phyloP scores from a whole-genome alignment of 331 rosid species.

The Phaseolus coccineus region DNA sequence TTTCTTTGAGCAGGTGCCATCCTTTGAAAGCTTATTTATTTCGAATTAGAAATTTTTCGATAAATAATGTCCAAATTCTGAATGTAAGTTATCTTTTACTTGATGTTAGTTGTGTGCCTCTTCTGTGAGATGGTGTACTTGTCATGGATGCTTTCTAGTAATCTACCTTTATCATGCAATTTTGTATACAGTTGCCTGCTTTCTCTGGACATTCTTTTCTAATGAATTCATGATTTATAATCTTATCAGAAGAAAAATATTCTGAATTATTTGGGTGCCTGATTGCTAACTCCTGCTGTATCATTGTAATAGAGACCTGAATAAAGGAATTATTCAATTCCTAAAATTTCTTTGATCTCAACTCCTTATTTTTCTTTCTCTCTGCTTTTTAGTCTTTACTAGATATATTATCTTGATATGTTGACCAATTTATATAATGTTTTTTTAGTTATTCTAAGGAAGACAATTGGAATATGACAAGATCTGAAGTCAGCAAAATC shows the following conservation, averaged over 20 bases:
- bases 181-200: neutral
- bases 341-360: conserved; percentile 30
- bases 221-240: neutral
- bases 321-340: conserved; percentile 28
- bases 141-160: conserved; percentile 31
- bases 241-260: neutral
- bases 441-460: conserved; percentile 59
- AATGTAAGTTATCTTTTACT: conserved; percentile 27
- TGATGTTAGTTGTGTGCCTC: conserved; percentile 7
- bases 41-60: conserved; percentile 22
- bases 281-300: conserved; percentile 4
- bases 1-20: conserved; percentile 88
- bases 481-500: conserved; percentile 87
- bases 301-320: conserved; percentile 21
- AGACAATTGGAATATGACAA: conserved; percentile 66
- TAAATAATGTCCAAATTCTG: conserved; percentile 26
- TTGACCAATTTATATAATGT: conserved; percentile 29
- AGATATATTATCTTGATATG: conserved; percentile 15
- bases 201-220: conserved; percentile 18
- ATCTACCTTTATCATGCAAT: conserved; percentile 32
- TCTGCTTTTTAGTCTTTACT: conserved; percentile 3
- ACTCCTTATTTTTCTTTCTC: conserved; percentile 16
- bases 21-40: conserved; percentile 30
- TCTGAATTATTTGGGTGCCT: conserved; percentile 4
- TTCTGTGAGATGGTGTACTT: conserved; percentile 21